phyloP scores from a whole-genome alignment of 345 rosid genomes.

The Stellera chamaejasme region DNA sequence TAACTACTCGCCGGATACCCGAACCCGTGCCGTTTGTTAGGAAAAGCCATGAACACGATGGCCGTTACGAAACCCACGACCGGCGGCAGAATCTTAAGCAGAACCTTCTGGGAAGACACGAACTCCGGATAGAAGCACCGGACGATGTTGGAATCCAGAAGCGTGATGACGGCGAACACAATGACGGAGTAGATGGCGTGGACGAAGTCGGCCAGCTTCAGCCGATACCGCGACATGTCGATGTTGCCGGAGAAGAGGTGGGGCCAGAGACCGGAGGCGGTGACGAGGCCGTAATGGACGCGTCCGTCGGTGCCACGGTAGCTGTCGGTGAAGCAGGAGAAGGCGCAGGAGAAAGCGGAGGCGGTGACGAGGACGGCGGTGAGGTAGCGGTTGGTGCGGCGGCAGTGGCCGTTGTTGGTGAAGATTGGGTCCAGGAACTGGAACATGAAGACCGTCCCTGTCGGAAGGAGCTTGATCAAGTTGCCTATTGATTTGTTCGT shows the following conservation, averaged over 20 bases:
- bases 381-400: conserved; percentile 34
- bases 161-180: conserved; percentile 40
- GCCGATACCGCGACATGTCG: conserved; percentile 46
- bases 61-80: conserved; percentile 42
- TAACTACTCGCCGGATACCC: conserved; percentile 43
- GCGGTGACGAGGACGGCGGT: conserved; percentile 34
- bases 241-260: conserved; percentile 18
- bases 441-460: conserved; percentile 66
- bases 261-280: conserved; percentile 55
- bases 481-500: conserved; percentile 29
- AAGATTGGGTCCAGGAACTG: conserved; percentile 66
- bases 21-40: conserved; percentile 58
- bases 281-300: conserved; percentile 49
- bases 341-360: conserved; percentile 54
- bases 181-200: conserved; percentile 37
- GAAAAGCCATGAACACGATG: conserved; percentile 49
- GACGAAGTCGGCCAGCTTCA: conserved; percentile 42
- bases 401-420: conserved; percentile 57
- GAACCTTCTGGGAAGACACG: conserved; percentile 29
- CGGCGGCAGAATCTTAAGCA: conserved; percentile 53
- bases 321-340: conserved; percentile 69
- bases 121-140: conserved; percentile 50
- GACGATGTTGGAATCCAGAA: conserved; percentile 45
- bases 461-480: conserved; percentile 72
- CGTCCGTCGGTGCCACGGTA: conserved; percentile 33